These are phyloP conservation scores for Phialophora chinensis DNA, from an alignment of 2,329 filamentous ascomycete species.

Conservation along the genomic window DNA sequence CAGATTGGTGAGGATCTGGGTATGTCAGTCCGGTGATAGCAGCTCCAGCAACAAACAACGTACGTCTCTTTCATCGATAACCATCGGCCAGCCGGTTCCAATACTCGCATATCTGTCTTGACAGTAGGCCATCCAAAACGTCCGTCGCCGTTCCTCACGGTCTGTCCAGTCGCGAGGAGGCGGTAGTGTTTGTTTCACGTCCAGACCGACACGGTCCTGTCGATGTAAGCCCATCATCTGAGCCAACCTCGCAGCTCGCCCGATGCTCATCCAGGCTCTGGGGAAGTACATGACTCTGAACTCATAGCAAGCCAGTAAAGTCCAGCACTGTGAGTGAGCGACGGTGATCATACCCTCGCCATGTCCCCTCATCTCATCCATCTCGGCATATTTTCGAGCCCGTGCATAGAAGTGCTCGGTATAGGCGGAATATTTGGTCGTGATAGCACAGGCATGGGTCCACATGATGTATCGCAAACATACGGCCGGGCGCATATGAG, in stretches of 20 bases:
- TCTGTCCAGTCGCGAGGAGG: conserved; percentile 93
- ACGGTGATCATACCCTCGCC: conserved; percentile 88
- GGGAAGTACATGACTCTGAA: conserved; percentile 99
- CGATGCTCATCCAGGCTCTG: conserved; percentile 90
- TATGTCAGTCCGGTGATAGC: conserved; percentile 37
- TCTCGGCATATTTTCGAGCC: conserved; percentile 86
- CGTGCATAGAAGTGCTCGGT: conserved; percentile 90
- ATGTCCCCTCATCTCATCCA: conserved; percentile 88
- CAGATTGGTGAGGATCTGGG: conserved; percentile 77
- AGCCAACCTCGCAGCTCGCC: conserved; percentile 76
- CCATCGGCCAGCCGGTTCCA: conserved; percentile 97
- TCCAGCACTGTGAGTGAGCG: conserved; percentile 84
- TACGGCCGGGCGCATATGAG: conserved; percentile 82
- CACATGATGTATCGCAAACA: conserved; percentile 94
- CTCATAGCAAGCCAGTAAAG: conserved; percentile 80
- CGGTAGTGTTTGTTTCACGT: conserved; percentile 90
- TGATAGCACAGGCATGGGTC: conserved; percentile 85
- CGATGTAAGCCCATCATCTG: conserved; percentile 95
- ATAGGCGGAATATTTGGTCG: conserved; percentile 78
- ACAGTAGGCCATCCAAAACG: conserved; percentile 94
- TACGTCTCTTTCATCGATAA: conserved; percentile 84
- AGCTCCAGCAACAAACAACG: conserved; percentile 1
- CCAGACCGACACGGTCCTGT: conserved; percentile 78
- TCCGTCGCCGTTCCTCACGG: conserved; percentile 84
- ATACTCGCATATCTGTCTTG: conserved; percentile 92